Base-by-base conservation (phyloP, 345 rosid genomes). In the Hibiscus trionum region DNA sequence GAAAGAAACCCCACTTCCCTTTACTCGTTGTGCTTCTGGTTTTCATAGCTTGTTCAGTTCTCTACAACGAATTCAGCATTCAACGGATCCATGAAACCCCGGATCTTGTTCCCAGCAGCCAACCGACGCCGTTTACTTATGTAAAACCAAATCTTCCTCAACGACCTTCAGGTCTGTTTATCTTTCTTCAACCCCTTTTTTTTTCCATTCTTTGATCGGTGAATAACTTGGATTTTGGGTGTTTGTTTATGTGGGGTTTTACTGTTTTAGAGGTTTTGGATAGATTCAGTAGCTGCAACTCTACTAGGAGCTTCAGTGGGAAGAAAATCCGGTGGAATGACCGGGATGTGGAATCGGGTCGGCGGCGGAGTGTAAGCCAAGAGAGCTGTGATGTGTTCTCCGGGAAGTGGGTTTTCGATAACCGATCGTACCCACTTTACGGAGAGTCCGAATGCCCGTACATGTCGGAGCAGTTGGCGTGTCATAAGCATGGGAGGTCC, bases 381-480 rank as follows among this genome's bases (percentile, higher is more conserved):
- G 87, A 86, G 79, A 82, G 72, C 6, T 95, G 99, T 70, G 92
- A 95, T 77, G 80, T 95, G 75, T 90, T 92, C 70, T 82, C 87
- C 0, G 97, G 97, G 59, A 94, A 78, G 71, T 94, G 98, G 98
- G 88, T 91, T 12, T 87, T 62, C 52, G 98, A 94, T 78, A 87
- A 88, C 52, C 27, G 27, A 10, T 86, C 96, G 10, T 81, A 85
- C 74, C 98, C 97, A 0, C 79, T 88, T n/a, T 90, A 94, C 81
- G 76, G 79, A n/a, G 98, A 90, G 80, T 84, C 97, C 27, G 78
- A 82, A 5, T 91, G 98, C 64, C 98, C 96, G 2, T 91, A 94
- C 76, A 94, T 94, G 97, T 94, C 98, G 7, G 98, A 94, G 72
- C 98, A 94, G 77, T 46, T 94, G 79, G 93, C 98, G 16, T 94